Percentiles rank a stretch among this genome's conserved stretches.
These are phyloP conservation scores for Cryptosporidium ubiquitum DNA, from an alignment of 169 alveolate species.

Conservation along the genomic window DNA sequence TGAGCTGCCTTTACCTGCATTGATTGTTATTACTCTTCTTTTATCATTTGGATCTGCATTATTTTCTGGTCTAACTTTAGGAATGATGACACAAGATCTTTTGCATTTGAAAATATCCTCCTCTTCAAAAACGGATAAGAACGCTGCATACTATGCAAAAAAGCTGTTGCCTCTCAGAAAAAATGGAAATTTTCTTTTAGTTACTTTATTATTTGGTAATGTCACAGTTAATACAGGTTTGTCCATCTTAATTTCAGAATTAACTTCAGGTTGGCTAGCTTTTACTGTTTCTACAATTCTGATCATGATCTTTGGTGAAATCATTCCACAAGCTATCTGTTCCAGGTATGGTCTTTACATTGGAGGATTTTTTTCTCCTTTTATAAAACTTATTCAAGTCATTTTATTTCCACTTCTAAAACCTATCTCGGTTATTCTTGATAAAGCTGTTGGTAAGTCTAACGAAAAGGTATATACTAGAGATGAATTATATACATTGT, in stretches of 20 bases:
- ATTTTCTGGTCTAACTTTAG: conserved; percentile 89
- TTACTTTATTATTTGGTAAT: conserved; percentile 87
- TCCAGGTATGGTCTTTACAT: conserved; percentile 86
- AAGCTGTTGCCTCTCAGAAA: conserved; percentile 86
- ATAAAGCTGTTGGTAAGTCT: conserved; percentile 77
- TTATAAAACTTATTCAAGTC: conserved; percentile 76
- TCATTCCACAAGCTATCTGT: conserved; percentile 89
- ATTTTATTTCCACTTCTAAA: conserved; percentile 81
- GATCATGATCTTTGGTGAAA: conserved; percentile 88
- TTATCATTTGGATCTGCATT: conserved; percentile 82
- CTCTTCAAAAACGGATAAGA: conserved; percentile 78
- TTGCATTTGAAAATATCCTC: conserved; percentile 86
- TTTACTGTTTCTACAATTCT: conserved; percentile 84
- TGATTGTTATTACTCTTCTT: conserved; percentile 70
- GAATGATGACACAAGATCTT: conserved; percentile 88
- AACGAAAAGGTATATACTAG: conserved; percentile 25
- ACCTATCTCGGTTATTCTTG: conserved; percentile 81
- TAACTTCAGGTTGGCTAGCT: conserved; percentile 84
- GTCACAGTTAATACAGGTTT: conserved; percentile 88
- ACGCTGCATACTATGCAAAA: conserved; percentile 83
- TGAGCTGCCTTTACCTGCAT: conserved; percentile 10
- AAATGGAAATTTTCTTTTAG: conserved; percentile 86
- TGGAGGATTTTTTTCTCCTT: conserved; percentile 86
- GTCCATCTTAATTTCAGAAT: conserved; percentile 86
- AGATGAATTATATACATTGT: conserved; percentile 26